phyloP scores from a whole-genome alignment of 805 yeast species.

The Clavispora asparagi region DNA sequence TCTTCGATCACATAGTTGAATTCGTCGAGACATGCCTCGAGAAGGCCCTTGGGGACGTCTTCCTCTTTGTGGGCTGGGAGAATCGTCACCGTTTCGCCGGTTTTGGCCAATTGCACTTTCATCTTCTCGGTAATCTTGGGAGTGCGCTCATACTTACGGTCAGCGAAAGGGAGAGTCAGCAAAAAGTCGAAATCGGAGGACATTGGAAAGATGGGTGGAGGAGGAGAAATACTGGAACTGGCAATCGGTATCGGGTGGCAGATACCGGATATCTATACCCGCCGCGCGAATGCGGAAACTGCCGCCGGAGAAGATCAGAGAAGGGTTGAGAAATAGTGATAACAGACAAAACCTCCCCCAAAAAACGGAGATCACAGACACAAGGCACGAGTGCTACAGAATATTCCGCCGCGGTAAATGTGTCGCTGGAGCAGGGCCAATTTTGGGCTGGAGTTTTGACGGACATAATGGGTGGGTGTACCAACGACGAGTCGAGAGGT shows the following conservation, averaged over 20 bases:
- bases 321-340: too few species aligned
- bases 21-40: conserved; percentile 42
- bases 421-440: too few species aligned
- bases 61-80: conserved; percentile 49
- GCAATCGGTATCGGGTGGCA: not conserved
- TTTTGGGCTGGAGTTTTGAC: too few species aligned
- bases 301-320: too few species aligned
- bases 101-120: conserved; percentile 38
- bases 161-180: conserved; percentile 30
- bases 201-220: conserved; percentile 1
- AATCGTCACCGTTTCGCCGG: conserved; percentile 45
- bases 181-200: not conserved
- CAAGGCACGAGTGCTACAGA: too few species aligned
- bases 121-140: conserved; percentile 33
- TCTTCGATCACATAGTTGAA: conserved; percentile 63
- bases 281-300: too few species aligned
- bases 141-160: conserved; percentile 17
- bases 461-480: too few species aligned
- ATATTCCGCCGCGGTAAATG: too few species aligned
- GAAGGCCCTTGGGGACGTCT: conserved; percentile 47
- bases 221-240: not conserved
- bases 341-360: too few species aligned
- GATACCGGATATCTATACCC: not conserved
- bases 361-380: too few species aligned
- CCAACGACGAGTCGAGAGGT: too few species aligned